Conservation (phyloP, 1,284 basidiomycete species). For the Trichosporon sp. region DNA sequence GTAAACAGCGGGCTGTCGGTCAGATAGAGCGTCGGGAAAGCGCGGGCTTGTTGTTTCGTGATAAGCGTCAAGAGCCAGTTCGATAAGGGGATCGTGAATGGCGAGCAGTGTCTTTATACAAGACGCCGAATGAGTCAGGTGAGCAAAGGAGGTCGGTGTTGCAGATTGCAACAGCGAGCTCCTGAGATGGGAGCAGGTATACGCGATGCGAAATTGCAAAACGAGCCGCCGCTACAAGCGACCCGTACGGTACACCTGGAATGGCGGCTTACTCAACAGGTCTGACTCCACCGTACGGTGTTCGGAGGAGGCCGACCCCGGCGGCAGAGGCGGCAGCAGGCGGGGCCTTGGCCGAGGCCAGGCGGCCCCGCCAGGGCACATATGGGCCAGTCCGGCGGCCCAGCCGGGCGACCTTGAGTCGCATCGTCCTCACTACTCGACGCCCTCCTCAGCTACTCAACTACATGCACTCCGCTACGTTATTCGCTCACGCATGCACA, state of each 20-base stretch:
- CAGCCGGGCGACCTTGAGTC: background rate
- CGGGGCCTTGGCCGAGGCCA: background rate
- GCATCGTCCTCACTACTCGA: background rate
- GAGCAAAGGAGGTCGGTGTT: background rate
- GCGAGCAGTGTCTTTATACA: background rate
- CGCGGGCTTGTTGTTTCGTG: background rate
- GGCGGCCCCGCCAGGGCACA: no score
- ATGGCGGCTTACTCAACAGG: background rate
- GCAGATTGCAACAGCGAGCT: background rate
- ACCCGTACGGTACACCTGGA: no score
- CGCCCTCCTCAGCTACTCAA: background rate
- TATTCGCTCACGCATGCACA: background rate
- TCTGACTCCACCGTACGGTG: background rate
- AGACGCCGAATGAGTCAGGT: background rate
- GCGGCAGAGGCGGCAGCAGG: background rate
- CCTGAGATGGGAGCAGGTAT: background rate
- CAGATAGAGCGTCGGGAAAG: background rate
- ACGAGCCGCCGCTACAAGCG: background rate
- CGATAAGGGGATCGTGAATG: background rate
- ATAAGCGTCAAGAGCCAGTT: background rate
- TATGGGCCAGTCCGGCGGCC: background rate
- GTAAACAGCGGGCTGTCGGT: background rate
- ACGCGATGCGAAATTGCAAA: background rate
- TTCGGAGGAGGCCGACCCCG: background rate
- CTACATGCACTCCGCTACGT: background rate